Evolutionary conservation across 163 green algal species (phyloP).

Genomic region (Volvox carteri): DNA sequence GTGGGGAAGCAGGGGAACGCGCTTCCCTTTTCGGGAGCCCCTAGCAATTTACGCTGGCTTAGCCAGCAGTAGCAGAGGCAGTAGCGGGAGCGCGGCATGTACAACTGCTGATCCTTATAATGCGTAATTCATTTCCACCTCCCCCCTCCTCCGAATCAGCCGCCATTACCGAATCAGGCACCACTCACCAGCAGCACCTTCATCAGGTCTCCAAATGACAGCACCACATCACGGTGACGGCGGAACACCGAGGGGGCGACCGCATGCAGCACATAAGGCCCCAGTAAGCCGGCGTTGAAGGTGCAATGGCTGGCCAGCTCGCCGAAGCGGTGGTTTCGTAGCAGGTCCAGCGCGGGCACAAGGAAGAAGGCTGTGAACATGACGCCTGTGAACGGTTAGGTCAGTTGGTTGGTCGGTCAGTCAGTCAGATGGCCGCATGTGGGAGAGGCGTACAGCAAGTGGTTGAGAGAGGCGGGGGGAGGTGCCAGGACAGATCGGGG

Average conservation of each 20-base stretch:
- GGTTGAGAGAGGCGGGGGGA: neutral
- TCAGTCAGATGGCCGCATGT: too few relatives aligned
- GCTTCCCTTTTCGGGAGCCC: too few relatives aligned
- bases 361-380: constrained; percentile 12
- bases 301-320: constrained; percentile 23
- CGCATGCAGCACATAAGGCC: constrained; percentile 10
- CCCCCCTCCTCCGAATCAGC: too few relatives aligned
- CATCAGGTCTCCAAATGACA: neutral
- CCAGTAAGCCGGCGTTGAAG: constrained; percentile 41
- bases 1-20: too few relatives aligned
- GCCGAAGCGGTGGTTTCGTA: neutral
- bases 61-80: too few relatives aligned
- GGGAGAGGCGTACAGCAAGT: too few relatives aligned
- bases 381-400: neutral
- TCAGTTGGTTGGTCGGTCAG: too few relatives aligned
- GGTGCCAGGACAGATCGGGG: neutral
- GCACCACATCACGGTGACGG: neutral
- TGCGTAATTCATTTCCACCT: too few relatives aligned
- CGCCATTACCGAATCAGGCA: too few relatives aligned
- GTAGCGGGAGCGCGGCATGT: too few relatives aligned
- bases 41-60: too few relatives aligned
- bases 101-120: too few relatives aligned
- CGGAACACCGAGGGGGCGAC: neutral
- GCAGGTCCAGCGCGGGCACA: constrained; percentile 9
- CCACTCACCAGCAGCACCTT: constrained; percentile 28